A percentile compares a stretch with the other conserved stretches of the same genome.
These are phyloP conservation scores for Omphalotus olearius DNA, from an alignment of 1,284 basidiomycete genomes.

Conservation along the genomic window DNA sequence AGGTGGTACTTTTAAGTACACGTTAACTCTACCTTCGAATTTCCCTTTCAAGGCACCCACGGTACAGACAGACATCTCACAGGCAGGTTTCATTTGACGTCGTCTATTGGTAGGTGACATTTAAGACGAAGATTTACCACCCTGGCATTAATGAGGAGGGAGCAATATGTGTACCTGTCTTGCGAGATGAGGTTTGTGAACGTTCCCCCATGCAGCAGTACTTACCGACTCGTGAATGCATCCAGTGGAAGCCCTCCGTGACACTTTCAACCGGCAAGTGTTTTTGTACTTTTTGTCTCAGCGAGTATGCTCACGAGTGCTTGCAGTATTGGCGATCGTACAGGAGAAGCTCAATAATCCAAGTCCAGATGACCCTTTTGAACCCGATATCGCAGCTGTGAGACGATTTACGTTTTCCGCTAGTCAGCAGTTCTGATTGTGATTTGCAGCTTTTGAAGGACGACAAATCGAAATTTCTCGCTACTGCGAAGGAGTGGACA, in stretches of 20 bases:
- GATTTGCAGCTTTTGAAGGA: conserved; percentile 60
- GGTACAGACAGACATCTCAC: conserved; percentile 37
- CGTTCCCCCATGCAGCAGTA: conserved; percentile 8
- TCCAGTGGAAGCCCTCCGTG: conserved; percentile 87
- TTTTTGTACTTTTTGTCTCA: neutral
- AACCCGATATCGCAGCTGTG: conserved; percentile 78
- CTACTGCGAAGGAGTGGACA: conserved; percentile 75
- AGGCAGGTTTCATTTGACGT: neutral
- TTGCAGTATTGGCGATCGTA: conserved; percentile 69
- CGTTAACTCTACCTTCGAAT: conserved; percentile 64
- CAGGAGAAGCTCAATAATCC: conserved; percentile 87
- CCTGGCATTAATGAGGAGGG: conserved; percentile 93
- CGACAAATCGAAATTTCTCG: conserved; percentile 64
- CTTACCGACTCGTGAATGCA: conserved; percentile 3
- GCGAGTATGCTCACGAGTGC: neutral
- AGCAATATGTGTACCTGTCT: conserved; percentile 74
- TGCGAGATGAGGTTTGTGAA: conserved; percentile 70
- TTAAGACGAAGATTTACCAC: conserved; percentile 88
- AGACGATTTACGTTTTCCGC: conserved; percentile 19
- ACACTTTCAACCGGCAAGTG: conserved; percentile 66
- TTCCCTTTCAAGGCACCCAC: conserved; percentile 90
- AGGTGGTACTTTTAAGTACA: conserved; percentile 78
- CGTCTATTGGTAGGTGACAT: conserved; percentile 57
- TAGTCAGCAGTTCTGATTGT: conserved; percentile 6
- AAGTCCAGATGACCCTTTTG: conserved; percentile 87